These are phyloP conservation scores for Ophiostoma ips DNA, from an alignment of 2,329 filamentous ascomycete genomes.

Conservation along the genomic window DNA sequence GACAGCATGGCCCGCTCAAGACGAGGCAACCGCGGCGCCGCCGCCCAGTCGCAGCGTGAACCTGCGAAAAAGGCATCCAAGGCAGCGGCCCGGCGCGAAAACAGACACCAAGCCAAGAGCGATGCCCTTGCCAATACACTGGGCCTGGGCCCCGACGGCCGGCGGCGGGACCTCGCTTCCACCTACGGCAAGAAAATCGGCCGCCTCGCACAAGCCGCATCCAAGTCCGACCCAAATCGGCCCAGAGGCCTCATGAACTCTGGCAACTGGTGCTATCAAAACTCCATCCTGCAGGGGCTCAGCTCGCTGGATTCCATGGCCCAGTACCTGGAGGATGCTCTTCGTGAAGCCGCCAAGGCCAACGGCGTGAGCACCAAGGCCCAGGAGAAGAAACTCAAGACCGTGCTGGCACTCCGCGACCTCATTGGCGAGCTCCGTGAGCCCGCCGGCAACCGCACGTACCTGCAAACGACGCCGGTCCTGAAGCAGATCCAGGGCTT, in stretches of 20 bases:
- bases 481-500: slow-evolving; percentile 89
- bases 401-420: slow-evolving; percentile 40
- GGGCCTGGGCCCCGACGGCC: slow-evolving; percentile 20
- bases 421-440: slow-evolving; percentile 60
- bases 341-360: too few species aligned
- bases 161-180: slow-evolving; percentile 10
- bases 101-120: background rate
- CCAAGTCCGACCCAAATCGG: slow-evolving; percentile 20
- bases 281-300: slow-evolving; percentile 79
- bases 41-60: too few species aligned
- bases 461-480: slow-evolving; percentile 67
- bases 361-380: slow-evolving; percentile 23
- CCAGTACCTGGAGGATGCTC: slow-evolving; percentile 40
- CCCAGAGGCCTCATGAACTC: slow-evolving; percentile 71
- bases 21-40: slow-evolving; percentile 37
- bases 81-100: background rate
- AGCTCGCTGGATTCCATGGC: slow-evolving; percentile 60
- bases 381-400: slow-evolving; percentile 21
- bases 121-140: slow-evolving; percentile 1
- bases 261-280: slow-evolving; percentile 96
- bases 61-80: background rate
- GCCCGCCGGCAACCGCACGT: slow-evolving; percentile 54
- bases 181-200: background rate
- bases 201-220: background rate
- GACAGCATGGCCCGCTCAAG: slow-evolving; percentile 31